Base-by-base conservation (phyloP, 1,284 basidiomycete species). In the Kwoniella shivajii region DNA sequence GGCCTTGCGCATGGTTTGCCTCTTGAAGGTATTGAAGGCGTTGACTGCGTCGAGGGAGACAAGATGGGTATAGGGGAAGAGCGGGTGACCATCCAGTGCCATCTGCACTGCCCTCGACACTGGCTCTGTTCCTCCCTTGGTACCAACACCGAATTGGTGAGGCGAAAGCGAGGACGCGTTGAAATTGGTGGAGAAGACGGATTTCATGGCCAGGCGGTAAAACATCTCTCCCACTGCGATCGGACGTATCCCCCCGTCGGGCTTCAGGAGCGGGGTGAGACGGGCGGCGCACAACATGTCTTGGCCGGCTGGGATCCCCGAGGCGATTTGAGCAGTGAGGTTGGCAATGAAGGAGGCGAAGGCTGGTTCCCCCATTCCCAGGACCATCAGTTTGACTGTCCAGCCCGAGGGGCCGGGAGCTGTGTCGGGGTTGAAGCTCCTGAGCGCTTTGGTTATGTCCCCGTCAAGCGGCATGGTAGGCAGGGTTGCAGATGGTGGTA, bases 41-140 rank as follows among this genome's bases (percentile, higher is more conserved):
- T 63, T 65, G n/a, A 22, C 34, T 41, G 42, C 45, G 59, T 59
- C 60, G 26, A 61, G 54, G 6, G 58, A 56, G 26, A 41, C 39
- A 34, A 60, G 27, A 20, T 59, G 54, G 30, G 54, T 52, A 42
- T 37, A 59, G 7, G 33, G 4, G 24, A n/a, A 30, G 26, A 26
- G 22, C 4, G 31, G 45, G 29, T 33, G 16, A 6, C 33, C 47
- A 16, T 51, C 56, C 2, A 59, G n/a, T 7, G 55, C 50, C 4
- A 26, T 26, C 47, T 67, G 47, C 0, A 61, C 43, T 3, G 49
- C 53, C 22, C 49, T 37, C 30, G 29, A 66, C 64, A 56, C 65
- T 54, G 59, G 66, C 73, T 55, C 78, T 3, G 60, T 59, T 5
- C 66, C 66, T 7, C 66, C 61, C 42, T 38, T 48, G 2, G 57